phyloP scores from a whole-genome alignment of 768 basidiomycete species.

The Tylopilus rubrobrunneus region DNA sequence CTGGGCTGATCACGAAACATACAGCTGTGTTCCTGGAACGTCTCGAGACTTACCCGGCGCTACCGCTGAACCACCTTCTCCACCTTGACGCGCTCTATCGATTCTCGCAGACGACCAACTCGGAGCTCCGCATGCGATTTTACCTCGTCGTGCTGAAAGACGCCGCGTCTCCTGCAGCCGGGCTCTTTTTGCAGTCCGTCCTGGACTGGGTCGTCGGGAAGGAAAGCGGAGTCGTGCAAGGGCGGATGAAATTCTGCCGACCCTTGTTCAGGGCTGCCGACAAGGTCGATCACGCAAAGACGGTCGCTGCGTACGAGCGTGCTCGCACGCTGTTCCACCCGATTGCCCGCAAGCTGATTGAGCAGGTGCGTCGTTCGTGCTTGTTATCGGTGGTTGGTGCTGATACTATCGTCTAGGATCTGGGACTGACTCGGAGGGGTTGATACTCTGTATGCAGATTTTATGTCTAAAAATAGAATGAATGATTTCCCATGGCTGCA shows the following conservation, averaged over 20 bases:
- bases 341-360: slow-evolving; percentile 47
- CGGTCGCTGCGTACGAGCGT: slow-evolving; percentile 33
- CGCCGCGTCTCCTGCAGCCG: slow-evolving; percentile 31
- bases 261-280: slow-evolving; percentile 40
- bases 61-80: slow-evolving; percentile 43
- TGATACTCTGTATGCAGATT: too few species aligned
- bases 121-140: slow-evolving; percentile 51
- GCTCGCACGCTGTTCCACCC: slow-evolving; percentile 44
- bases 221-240: slow-evolving; percentile 41
- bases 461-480: too few species aligned
- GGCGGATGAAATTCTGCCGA: slow-evolving; percentile 56
- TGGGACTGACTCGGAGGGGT: slow-evolving; percentile 4
- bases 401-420: slow-evolving; percentile 21
- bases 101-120: slow-evolving; percentile 41
- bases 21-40: slow-evolving; percentile 57
- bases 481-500: too few species aligned
- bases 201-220: slow-evolving; percentile 45
- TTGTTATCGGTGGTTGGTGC: background rate
- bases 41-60: slow-evolving; percentile 38
- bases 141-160: slow-evolving; percentile 49
- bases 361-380: slow-evolving; percentile 35
- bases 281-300: slow-evolving; percentile 34
- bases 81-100: slow-evolving; percentile 43
- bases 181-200: slow-evolving; percentile 32
- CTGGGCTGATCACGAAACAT: background rate